phyloP scores from a whole-genome alignment of 306 rosid species.

The Coriaria nepalensis region DNA sequence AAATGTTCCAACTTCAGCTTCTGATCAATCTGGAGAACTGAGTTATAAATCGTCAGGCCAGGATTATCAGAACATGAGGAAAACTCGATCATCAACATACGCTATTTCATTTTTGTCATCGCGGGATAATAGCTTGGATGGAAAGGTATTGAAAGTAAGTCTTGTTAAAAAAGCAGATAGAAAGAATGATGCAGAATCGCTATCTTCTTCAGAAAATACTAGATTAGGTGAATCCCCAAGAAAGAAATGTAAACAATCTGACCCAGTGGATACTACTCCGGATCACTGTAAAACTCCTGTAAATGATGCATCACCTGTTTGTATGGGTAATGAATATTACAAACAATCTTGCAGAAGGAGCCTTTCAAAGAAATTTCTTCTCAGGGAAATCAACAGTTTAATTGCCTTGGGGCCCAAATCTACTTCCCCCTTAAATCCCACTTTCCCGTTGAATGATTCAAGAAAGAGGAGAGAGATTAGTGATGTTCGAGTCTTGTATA shows the following conservation, averaged over 20 bases:
- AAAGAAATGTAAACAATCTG: slow-evolving; percentile 34
- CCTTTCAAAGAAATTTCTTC: slow-evolving; percentile 24
- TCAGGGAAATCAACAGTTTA: slow-evolving; percentile 58
- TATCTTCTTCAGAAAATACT: slow-evolving; percentile 13
- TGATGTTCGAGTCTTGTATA: slow-evolving; percentile 64
- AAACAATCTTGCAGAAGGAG: slow-evolving; percentile 38
- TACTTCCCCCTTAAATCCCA: slow-evolving; percentile 16
- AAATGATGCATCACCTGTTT: slow-evolving; percentile 57
- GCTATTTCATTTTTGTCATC: slow-evolving; percentile 20
- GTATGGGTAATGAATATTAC: slow-evolving; percentile 71
- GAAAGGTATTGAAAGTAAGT: neutral
- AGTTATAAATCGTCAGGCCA: slow-evolving; percentile 29
- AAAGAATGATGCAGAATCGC: slow-evolving; percentile 13
- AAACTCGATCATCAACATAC: slow-evolving; percentile 11
- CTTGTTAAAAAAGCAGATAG: slow-evolving; percentile 6
- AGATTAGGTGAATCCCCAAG: slow-evolving; percentile 25
- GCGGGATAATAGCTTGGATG: slow-evolving; percentile 11
- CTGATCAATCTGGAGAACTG: slow-evolving; percentile 15
- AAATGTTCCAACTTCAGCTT: slow-evolving; percentile 21
- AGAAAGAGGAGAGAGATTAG: slow-evolving; percentile 77
- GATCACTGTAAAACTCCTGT: slow-evolving; percentile 35
- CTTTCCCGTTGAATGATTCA: slow-evolving; percentile 47
- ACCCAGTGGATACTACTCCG: slow-evolving; percentile 39
- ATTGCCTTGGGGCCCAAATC: slow-evolving; percentile 26
- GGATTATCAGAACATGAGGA: slow-evolving; percentile 17